phyloP scores from a whole-genome alignment of 768 basidiomycete genomes.

The Leccinum rimulosum region DNA sequence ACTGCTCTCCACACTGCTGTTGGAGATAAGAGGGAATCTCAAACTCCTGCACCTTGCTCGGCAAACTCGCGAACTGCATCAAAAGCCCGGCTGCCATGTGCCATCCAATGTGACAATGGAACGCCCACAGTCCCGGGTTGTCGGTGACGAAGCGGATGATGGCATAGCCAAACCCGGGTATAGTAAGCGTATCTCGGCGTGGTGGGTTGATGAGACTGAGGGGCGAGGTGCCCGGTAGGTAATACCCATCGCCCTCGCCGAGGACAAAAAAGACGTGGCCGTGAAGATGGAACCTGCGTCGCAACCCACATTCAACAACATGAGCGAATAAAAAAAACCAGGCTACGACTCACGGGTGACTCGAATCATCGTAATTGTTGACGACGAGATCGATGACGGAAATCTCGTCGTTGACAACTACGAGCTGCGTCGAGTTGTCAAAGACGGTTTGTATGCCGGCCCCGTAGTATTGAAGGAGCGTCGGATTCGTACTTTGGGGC shows the following conservation, averaged over 20 bases:
- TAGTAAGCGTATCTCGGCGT: constrained; percentile 40
- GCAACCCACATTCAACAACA: background rate
- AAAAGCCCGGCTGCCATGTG: constrained; percentile 41
- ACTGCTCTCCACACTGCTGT: constrained; percentile 36
- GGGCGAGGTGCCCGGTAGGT: constrained; percentile 24
- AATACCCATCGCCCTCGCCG: constrained; percentile 35
- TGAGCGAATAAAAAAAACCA: background rate
- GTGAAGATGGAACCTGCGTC: constrained; percentile 37
- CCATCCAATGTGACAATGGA: constrained; percentile 44
- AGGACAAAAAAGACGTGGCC: constrained; percentile 37
- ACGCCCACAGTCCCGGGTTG: constrained; percentile 46
- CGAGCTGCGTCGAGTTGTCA: constrained; percentile 22
- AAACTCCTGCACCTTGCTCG: constrained; percentile 33
- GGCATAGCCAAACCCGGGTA: constrained; percentile 38
- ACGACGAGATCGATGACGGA: constrained; percentile 26
- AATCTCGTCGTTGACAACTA: constrained; percentile 27
- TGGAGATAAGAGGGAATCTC: constrained; percentile 34
- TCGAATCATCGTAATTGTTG: constrained; percentile 27
- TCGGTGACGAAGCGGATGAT: constrained; percentile 41
- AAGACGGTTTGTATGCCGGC: constrained; percentile 26
- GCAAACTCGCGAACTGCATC: constrained; percentile 40
- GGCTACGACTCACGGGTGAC: constrained; percentile 27
- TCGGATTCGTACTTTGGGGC: constrained; percentile 25
- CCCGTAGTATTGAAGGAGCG: constrained; percentile 27
- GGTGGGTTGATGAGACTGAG: constrained; percentile 38